Conservation (phyloP, 2,329 filamentous ascomycete genomes). For the Macrophomina tecta region DNA sequence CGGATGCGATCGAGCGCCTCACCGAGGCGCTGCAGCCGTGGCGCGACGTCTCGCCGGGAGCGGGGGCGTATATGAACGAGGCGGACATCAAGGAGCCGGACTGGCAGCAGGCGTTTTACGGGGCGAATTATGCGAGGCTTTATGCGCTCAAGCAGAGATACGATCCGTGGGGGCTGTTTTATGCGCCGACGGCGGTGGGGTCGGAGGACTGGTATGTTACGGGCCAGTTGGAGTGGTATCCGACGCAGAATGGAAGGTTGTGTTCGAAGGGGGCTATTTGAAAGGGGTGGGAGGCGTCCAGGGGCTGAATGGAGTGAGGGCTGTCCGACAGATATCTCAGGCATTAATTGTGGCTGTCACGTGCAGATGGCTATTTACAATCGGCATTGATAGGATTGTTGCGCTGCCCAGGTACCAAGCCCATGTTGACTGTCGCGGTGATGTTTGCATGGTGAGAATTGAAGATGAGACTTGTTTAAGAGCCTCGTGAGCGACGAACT, state of each 20-base stretch:
- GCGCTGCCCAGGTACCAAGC: no score
- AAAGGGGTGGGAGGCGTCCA: no score
- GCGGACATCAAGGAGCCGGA: conserved; percentile 36
- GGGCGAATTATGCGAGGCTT: conserved; percentile 34
- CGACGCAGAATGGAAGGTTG: conserved; percentile 29
- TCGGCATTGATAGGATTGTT: no score
- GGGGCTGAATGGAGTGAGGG: no score
- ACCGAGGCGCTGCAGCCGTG: background rate
- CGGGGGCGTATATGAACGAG: conserved; percentile 40
- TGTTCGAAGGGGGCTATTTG: conserved; percentile 3
- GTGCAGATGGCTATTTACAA: no score
- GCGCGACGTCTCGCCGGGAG: conserved; percentile 17
- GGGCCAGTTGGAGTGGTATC: conserved; percentile 30
- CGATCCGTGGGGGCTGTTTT: conserved; percentile 35
- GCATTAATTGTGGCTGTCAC: no score
- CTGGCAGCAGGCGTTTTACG: conserved; percentile 37
- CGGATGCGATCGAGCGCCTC: background rate
- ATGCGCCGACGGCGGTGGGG: conserved; percentile 34
- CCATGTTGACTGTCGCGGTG: no score
- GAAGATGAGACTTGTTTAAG: no score
- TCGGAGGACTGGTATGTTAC: conserved; percentile 36
- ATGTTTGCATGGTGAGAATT: no score
- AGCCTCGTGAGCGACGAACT: no score
- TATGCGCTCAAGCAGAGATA: conserved; percentile 34
- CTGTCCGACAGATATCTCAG: no score